Conservation (phyloP, 1,139 yeast genomes). For the Lodderomyces margitis region DNA sequence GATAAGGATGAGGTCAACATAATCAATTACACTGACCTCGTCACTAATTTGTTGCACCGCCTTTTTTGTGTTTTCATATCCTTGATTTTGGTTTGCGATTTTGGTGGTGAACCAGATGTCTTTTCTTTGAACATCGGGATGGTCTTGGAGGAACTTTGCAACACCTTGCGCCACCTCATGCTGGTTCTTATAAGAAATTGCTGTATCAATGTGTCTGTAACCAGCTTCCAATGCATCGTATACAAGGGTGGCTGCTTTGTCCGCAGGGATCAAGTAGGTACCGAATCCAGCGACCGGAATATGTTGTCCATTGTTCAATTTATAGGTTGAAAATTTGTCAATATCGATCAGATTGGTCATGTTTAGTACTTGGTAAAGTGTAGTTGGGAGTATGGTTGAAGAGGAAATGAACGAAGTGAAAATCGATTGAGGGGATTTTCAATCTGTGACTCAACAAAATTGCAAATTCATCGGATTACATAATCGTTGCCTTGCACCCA, state of each 20-base stretch:
- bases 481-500: no score
- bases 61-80: conserved; percentile 53
- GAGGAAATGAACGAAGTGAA: not conserved
- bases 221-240: conserved; percentile 54
- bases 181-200: conserved; percentile 54
- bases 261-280: conserved; percentile 26
- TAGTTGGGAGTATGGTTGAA: not conserved
- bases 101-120: conserved; percentile 54
- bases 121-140: conserved; percentile 28
- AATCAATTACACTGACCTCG: conserved; percentile 38
- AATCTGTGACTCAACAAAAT: no score
- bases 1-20: conserved; percentile 44
- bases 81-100: conserved; percentile 57
- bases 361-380: conserved; percentile 9
- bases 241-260: conserved; percentile 27
- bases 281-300: conserved; percentile 47
- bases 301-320: conserved; percentile 35
- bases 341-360: conserved; percentile 26
- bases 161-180: conserved; percentile 34
- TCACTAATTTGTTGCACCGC: conserved; percentile 45
- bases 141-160: conserved; percentile 42
- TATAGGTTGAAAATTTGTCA: conserved; percentile 27
- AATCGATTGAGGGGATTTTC: not conserved
- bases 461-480: no score
- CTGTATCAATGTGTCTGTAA: conserved; percentile 56